Evolutionary conservation across 2,329 filamentous ascomycete genomes (phyloP), one percentile per base, ranked within the genome.

Genomic region (Lanzia echinophila): DNA sequence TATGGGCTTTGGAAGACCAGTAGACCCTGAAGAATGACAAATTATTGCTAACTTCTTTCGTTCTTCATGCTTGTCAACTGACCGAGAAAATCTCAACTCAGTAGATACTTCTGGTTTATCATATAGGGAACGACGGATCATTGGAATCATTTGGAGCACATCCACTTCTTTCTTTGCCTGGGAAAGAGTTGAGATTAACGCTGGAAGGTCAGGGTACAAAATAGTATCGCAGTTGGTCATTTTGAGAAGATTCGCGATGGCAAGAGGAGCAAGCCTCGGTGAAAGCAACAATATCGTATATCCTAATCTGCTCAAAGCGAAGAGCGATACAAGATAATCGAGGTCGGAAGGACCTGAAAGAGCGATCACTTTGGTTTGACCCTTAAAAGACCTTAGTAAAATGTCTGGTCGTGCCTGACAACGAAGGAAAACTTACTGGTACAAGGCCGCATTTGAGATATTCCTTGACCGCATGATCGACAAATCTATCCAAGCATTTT

Each of bases 1-100:
- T 39, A 86, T 83, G 0, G 81, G 80, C 57, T 84, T 84, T 0
- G 82, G 82, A 0, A 84, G 69, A 0, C 82, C 81, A 0, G 83
- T 75, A 0, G 76, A 81, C 3, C 82, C 81, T 28, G 62, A 60
- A 20, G 61, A 8, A 24, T 65, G 60, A 3, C 66, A 66, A 33
- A 68, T 33, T 22, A 17, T 38, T 17, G 32, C 51, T n/a, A 57
- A 31, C 17, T 52, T 53, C 7, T 47, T 38, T 19, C 39, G 24
- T n/a, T 47, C 50, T 32, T 44, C 17, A 39, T 28, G 3, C 3
- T n/a, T 28, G 7, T 53, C 34, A 39, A 42, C 20, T 1, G 3
- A 17, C n/a, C 24, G 12, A 11, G 43, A 4, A 24, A 42, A 53
- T 15, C 6, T 17, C 1, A 39, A n/a, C 6, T 15, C 50, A 20